Evolutionary conservation across 2,329 filamentous ascomycete genomes (phyloP).

Genomic region (Zymoseptoria ardabiliae): DNA sequence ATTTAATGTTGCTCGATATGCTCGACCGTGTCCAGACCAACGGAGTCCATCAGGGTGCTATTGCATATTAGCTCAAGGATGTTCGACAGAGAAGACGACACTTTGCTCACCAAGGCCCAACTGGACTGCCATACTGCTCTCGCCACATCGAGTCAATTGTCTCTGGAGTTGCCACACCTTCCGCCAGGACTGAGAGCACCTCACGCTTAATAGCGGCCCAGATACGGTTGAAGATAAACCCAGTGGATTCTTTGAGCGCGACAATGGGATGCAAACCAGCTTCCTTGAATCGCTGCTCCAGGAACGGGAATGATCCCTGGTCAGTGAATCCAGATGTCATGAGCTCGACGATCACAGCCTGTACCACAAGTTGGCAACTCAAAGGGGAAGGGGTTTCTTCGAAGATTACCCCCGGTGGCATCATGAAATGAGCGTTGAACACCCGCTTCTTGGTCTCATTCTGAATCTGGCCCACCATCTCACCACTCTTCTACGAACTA

Average conservation of each 20-base stretch:
- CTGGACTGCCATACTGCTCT: constrained; percentile 24
- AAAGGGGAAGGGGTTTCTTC: background rate
- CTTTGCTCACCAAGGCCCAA: constrained; percentile 11
- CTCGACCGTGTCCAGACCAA: constrained; percentile 48
- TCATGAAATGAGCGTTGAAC: constrained; percentile 44
- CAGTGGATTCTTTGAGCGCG: constrained; percentile 44
- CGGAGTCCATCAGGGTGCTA: constrained; percentile 39
- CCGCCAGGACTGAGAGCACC: constrained; percentile 41
- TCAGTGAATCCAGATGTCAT: constrained; percentile 47
- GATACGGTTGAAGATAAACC: constrained; percentile 50
- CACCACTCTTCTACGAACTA: constrained; percentile 45
- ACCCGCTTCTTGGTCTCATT: constrained; percentile 34
- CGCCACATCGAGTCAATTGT: constrained; percentile 45
- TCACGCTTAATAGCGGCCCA: constrained; percentile 54
- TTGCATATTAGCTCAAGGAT: constrained; percentile 19
- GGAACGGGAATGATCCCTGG: constrained; percentile 38
- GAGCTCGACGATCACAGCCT: constrained; percentile 46
- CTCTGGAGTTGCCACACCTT: constrained; percentile 43
- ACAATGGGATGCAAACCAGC: constrained; percentile 37
- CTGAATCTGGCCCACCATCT: constrained; percentile 41
- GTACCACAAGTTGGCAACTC: background rate
- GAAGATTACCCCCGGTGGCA: background rate
- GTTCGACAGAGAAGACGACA: constrained; percentile 7
- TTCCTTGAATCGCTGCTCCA: constrained; percentile 36
- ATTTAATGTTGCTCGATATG: constrained; percentile 50